Evolutionary conservation across 2,329 filamentous ascomycete genomes (phyloP), one percentile per base, ranked within the genome.

Genomic region (Penicillium frequentans): DNA sequence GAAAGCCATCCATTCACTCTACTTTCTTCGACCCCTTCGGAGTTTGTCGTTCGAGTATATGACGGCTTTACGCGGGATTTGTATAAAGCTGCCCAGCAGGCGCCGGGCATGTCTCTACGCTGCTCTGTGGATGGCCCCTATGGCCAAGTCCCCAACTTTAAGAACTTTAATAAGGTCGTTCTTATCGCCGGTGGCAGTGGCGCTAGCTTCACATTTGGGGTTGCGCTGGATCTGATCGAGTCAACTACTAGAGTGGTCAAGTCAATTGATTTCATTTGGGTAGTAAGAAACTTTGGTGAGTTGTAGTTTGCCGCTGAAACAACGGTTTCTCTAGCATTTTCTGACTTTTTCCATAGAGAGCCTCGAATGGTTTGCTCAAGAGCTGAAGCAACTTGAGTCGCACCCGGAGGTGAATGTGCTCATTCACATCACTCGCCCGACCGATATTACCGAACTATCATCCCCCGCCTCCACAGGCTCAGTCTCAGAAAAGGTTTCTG

Each of bases 1-100:
- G 83, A 88, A 70, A 85, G 81, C 2, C 86, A 89, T 59, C 64
- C 61, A 1, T 64, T 66, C n/a, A 66, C 62, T 10, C 29, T 64
- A 7, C 24, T 64, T 2, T 62, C 60, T 0, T 54, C 50, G 3
- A 55, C 54, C 7, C 58, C 62, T 3, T 49, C 44, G 16, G 60
- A 66, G n/a, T 64, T 66, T n/a, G 27, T 64, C 0, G 47, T 63
- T 44, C 54, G 57, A n/a, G 45, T 48, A 6, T 62, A 64, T 44
- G 57, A 64, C 21, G 64, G 62, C 3, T 66, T 62, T 21, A 66
- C 64, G 3, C 23, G 29, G 3, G 58, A 55, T 24, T 21, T 66
- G 11, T 48, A 49, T 11, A 54, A 53, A 10, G 29, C 49, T 27
- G 60, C 64, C 3, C 56, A 55, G 26, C 11, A 55, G 10, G n/a